Percentiles rank a stretch among this genome's conserved stretches.
phyloP scores from a whole-genome alignment of 768 basidiomycete genomes.

The Boletus sp. region DNA sequence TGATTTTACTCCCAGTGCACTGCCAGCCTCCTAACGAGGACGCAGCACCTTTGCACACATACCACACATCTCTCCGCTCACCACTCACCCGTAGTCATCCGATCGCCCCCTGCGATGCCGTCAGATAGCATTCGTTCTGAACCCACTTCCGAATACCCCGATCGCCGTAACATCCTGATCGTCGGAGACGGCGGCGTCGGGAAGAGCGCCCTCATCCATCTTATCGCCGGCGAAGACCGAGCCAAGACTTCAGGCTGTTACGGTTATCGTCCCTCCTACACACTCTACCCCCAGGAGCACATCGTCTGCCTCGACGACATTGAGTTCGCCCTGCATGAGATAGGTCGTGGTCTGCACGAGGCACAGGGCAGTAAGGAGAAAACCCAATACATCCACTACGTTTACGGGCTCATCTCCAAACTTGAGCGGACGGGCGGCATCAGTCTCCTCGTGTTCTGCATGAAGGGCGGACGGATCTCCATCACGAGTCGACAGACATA shows the following conservation, averaged over 20 bases:
- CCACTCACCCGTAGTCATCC: no score
- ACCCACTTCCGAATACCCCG: neutral
- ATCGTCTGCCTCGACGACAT: constrained; percentile 12
- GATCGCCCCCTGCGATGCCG: no score
- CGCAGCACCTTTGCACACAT: no score
- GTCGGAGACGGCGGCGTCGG: constrained; percentile 31
- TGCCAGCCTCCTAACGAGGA: no score
- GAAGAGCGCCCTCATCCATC: constrained; percentile 43
- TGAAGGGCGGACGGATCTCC: constrained; percentile 27
- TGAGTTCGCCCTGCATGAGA: constrained; percentile 24
- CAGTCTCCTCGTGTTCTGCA: constrained; percentile 26
- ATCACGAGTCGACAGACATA: constrained; percentile 27
- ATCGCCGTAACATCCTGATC: constrained; percentile 27
- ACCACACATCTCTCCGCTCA: no score
- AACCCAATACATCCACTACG: constrained; percentile 19
- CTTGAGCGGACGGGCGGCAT: constrained; percentile 16
- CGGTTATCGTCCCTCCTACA: constrained; percentile 36
- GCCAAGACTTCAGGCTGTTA: constrained; percentile 26
- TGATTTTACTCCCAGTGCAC: no score
- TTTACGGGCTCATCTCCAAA: constrained; percentile 32
- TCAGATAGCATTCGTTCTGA: no score
- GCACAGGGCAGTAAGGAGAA: constrained; percentile 21
- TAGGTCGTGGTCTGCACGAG: constrained; percentile 27
- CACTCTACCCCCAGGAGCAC: constrained; percentile 30
- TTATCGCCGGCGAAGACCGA: constrained; percentile 27